Conservation (phyloP, 179 eudicot genomes). For the Silene noctiflora region DNA sequence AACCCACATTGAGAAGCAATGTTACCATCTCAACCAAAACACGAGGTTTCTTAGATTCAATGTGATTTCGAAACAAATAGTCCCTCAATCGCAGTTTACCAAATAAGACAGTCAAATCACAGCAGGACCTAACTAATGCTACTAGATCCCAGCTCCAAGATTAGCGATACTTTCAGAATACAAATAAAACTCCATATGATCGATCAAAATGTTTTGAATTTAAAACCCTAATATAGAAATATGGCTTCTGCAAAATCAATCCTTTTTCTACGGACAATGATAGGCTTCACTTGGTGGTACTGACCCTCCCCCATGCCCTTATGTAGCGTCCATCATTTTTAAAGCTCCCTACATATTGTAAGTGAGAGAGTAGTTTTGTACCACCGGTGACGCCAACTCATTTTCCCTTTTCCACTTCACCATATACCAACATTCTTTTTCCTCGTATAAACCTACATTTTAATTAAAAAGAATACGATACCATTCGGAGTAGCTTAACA, state of each 20-base stretch:
- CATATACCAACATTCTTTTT: background rate
- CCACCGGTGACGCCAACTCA: background rate
- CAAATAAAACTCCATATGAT: background rate
- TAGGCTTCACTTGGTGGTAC: too few relatives aligned
- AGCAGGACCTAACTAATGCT: background rate
- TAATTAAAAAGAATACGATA: background rate
- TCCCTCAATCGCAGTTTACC: background rate
- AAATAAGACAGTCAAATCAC: background rate
- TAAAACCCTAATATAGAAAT: too few relatives aligned
- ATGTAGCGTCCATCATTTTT: too few relatives aligned
- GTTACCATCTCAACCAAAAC: background rate
- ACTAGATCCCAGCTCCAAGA: background rate
- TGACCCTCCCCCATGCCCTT: too few relatives aligned
- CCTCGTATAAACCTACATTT: background rate
- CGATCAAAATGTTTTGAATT: background rate
- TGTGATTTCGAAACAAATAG: background rate
- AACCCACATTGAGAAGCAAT: slow-evolving; percentile 15
- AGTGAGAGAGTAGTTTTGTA: too few relatives aligned
- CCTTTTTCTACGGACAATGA: too few relatives aligned
- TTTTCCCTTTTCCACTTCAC: background rate
- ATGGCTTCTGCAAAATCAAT: too few relatives aligned
- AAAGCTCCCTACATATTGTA: too few relatives aligned
- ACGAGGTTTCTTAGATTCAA: background rate
- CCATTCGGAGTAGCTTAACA: too few relatives aligned
- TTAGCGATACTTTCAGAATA: background rate